Evolutionary conservation across 768 basidiomycete species (phyloP).

Genomic region (Pleurotus eryngii): DNA sequence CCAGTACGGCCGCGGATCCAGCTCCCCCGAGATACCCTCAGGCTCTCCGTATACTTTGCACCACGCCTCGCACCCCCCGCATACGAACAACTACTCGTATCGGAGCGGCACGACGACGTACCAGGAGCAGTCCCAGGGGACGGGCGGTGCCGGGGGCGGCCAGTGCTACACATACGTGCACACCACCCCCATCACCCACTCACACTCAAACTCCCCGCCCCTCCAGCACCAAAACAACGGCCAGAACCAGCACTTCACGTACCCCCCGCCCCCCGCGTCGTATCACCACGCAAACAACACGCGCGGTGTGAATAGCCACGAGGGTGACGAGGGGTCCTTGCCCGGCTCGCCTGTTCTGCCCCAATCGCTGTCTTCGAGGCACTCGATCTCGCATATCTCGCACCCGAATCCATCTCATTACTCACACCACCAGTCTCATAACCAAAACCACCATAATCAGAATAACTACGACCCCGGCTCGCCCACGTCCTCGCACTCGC

Average conservation of each 20-base stretch:
- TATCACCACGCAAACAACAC: slow-evolving; percentile 8
- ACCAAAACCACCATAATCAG: slow-evolving; percentile 20
- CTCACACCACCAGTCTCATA: slow-evolving; percentile 26
- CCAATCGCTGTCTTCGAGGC: slow-evolving; percentile 43
- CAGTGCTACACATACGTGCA: slow-evolving; percentile 32
- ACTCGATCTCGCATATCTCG: slow-evolving; percentile 59
- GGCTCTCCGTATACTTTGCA: slow-evolving; percentile 4
- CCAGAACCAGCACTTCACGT: slow-evolving; percentile 20
- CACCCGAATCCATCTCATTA: slow-evolving; percentile 37
- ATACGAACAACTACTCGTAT: slow-evolving; percentile 30
- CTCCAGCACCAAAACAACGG: no score
- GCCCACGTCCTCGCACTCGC: slow-evolving; percentile 44
- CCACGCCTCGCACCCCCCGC: not conserved
- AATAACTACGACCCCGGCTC: slow-evolving; percentile 43
- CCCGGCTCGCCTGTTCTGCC: slow-evolving; percentile 22
- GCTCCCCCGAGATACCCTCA: not conserved
- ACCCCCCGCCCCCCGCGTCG: slow-evolving; percentile 27
- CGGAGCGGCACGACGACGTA: slow-evolving; percentile 40
- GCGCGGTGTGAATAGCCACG: no score
- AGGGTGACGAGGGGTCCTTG: slow-evolving; percentile 7
- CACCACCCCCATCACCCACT: slow-evolving; percentile 28
- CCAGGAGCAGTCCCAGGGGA: slow-evolving; percentile 38
- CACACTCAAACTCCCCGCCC: slow-evolving; percentile 12
- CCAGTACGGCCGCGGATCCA: slow-evolving; percentile 13
- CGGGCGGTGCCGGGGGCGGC: slow-evolving; percentile 10